phyloP scores from a whole-genome alignment of 495 filamentous ascomycete genomes.

The Aspergillus sclerotioniger region DNA sequence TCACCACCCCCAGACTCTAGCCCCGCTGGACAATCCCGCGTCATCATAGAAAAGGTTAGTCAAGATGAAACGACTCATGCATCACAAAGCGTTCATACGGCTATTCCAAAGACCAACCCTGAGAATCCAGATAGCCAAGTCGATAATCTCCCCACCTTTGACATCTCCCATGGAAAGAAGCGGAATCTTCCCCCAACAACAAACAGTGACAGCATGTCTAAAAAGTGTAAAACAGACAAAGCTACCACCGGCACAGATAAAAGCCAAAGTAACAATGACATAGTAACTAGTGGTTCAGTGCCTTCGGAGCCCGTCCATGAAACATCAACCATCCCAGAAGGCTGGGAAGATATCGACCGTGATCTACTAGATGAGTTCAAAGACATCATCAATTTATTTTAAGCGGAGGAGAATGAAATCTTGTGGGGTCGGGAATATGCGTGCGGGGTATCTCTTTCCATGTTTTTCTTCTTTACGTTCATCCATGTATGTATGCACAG shows the following conservation, averaged over 20 bases:
- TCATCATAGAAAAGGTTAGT: not conserved
- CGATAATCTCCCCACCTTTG: not conserved
- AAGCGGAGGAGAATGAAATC: not conserved
- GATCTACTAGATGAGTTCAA: conserved; percentile 38
- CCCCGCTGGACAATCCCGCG: not conserved
- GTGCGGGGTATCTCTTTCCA: not conserved
- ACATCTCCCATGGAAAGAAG: too few species aligned
- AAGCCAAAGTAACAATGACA: not conserved
- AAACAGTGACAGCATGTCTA: not conserved
- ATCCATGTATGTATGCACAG: too few species aligned
- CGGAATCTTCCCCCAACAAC: not conserved
- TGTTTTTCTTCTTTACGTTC: not conserved
- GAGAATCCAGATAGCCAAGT: not conserved
- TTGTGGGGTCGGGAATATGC: not conserved
- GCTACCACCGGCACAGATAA: not conserved
- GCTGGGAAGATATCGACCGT: conserved; percentile 37
- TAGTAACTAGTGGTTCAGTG: not conserved
- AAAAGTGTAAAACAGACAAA: not conserved
- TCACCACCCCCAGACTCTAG: not conserved
- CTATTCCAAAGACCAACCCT: not conserved
- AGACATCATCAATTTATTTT: conserved; percentile 40
- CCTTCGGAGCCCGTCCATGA: not conserved
- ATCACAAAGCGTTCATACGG: not conserved
- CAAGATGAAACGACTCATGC: not conserved
- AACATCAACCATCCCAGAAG: conserved; percentile 11